These are phyloP conservation scores for Penicillium vulpinum DNA, from an alignment of 2,329 filamentous ascomycete species.

Conservation along the genomic window DNA sequence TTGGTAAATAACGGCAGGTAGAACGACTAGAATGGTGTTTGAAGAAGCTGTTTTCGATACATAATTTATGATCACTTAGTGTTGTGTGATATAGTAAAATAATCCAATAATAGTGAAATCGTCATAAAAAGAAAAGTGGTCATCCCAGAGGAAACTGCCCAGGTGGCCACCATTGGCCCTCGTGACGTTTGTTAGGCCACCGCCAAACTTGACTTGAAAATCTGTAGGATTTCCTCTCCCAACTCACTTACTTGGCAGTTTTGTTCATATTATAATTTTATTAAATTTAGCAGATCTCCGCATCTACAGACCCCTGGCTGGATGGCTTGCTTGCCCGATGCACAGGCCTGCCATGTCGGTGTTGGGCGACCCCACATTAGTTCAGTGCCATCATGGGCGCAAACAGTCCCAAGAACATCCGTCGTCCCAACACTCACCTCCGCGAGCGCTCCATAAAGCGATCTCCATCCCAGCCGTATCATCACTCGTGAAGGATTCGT, in stretches of 20 bases:
- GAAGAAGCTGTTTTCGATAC: too few species aligned
- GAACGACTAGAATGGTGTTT: too few species aligned
- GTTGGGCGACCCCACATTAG: constrained; percentile 33
- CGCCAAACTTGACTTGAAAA: constrained; percentile 13
- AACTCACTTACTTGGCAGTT: not conserved
- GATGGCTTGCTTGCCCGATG: constrained; percentile 27
- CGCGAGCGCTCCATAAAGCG: constrained; percentile 25
- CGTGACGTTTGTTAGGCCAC: constrained; percentile 26
- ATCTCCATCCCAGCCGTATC: constrained; percentile 37
- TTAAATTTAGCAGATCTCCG: not conserved
- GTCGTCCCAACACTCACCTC: constrained; percentile 7
- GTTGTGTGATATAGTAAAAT: too few species aligned
- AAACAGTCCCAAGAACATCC: constrained; percentile 15
- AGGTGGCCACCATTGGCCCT: constrained; percentile 17
- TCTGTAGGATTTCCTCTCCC: not conserved
- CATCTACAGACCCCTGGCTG: constrained; percentile 15
- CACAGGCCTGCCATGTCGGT: constrained; percentile 34
- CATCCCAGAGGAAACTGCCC: constrained; percentile 11
- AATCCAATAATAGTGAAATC: not conserved
- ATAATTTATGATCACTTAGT: too few species aligned
- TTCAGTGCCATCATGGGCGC: constrained; percentile 29
- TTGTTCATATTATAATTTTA: not conserved
- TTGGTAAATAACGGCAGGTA: too few species aligned
- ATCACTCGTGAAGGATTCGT: constrained; percentile 35
- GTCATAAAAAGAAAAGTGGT: not conserved